These are phyloP conservation scores for Talaromyces sp. DNA, from an alignment of 2,329 filamentous ascomycete genomes.

Conservation along the genomic window DNA sequence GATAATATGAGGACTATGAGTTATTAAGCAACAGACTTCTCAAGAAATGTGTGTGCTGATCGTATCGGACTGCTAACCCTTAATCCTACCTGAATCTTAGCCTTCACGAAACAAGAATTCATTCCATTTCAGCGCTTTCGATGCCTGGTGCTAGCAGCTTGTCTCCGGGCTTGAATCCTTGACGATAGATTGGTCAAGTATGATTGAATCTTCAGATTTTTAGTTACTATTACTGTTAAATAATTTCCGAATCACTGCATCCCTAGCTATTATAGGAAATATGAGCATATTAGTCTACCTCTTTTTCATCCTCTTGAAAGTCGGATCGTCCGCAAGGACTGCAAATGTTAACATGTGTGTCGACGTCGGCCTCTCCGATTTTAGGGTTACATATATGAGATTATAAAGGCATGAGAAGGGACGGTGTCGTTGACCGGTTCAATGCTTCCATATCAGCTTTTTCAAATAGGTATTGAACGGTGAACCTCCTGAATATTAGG, in stretches of 20 bases:
- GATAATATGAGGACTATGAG: neutral
- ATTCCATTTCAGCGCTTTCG: too few species aligned
- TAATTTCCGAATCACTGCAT: too few species aligned
- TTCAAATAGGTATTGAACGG: neutral
- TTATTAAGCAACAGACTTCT: neutral
- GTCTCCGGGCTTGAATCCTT: too few species aligned
- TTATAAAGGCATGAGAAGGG: neutral
- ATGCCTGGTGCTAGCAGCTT: too few species aligned
- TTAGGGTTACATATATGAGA: neutral
- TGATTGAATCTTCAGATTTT: too few species aligned
- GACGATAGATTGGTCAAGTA: too few species aligned
- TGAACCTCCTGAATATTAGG: neutral
- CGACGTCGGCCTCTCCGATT: neutral
- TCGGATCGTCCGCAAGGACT: neutral
- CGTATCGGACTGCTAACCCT: neutral
- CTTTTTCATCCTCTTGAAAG: neutral
- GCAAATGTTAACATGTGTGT: too few species aligned
- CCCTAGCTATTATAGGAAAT: neutral
- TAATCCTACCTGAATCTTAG: neutral
- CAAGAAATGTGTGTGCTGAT: neutral
- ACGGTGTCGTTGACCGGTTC: neutral
- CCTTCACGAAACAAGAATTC: too few species aligned
- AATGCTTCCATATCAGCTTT: neutral
- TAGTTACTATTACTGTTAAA: too few species aligned
- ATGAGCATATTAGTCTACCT: neutral